A percentile compares a stretch with the other conserved stretches of the same genome.
Evolutionary conservation across 1,284 basidiomycete genomes (phyloP).

Genomic region (Cryptococcus maquisensis): DNA sequence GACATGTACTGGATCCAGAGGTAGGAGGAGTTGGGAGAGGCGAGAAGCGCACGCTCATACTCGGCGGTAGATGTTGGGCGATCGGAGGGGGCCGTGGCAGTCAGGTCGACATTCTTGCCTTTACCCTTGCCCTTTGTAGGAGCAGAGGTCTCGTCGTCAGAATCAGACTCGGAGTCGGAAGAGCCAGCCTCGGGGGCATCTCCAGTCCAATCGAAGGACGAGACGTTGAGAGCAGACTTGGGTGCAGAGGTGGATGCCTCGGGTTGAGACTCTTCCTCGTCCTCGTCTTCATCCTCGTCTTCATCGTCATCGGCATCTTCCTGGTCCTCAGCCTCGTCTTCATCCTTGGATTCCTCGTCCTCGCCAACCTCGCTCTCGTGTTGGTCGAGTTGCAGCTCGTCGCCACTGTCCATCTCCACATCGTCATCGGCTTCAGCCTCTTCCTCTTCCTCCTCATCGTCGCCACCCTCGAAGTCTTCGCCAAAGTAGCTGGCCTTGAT

Average conservation of each 20-base stretch:
- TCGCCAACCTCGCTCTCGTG: neutral
- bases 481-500: constrained; percentile 85
- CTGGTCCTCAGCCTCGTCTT: constrained; percentile 26
- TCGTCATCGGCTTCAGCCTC: constrained; percentile 50
- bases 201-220: constrained; percentile 55
- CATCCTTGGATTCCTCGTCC: constrained; percentile 23
- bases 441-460: constrained; percentile 39
- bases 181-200: constrained; percentile 23
- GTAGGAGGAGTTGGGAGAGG: constrained; percentile 96
- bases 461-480: constrained; percentile 36
- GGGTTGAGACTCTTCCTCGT: constrained; percentile 13
- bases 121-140: constrained; percentile 20
- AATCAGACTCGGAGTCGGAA: constrained; percentile 19
- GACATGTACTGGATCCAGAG: constrained; percentile 99
- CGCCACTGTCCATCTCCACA: constrained; percentile 21
- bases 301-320: constrained; percentile 14
- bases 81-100: constrained; percentile 75
- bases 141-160: constrained; percentile 15
- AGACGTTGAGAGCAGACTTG: constrained; percentile 46
- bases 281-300: constrained; percentile 10
- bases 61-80: constrained; percentile 87
- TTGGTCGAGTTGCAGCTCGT: constrained; percentile 21
- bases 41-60: constrained; percentile 88
- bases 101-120: constrained; percentile 58
- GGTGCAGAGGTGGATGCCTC: constrained; percentile 26